These are phyloP conservation scores for Hevea brasiliensis DNA, from an alignment of 345 rosid species.

Conservation along the genomic window DNA sequence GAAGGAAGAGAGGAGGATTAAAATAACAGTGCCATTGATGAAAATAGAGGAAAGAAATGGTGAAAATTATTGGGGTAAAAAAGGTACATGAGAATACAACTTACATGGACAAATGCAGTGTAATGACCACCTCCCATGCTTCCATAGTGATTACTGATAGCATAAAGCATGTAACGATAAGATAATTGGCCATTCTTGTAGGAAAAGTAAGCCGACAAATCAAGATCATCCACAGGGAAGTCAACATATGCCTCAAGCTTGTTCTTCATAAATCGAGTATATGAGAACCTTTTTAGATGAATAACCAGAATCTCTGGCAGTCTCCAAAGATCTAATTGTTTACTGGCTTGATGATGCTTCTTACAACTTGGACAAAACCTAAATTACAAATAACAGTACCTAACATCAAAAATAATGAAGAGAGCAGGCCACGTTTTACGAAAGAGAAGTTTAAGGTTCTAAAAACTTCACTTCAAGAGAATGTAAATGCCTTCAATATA, in stretches of 20 bases:
- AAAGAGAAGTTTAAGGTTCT: slow-evolving; percentile 3
- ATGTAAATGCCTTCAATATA: no score
- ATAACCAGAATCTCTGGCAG: slow-evolving; percentile 88
- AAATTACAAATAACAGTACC: slow-evolving; percentile 18
- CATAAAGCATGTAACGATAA: slow-evolving; percentile 81
- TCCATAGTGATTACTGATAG: slow-evolving; percentile 94
- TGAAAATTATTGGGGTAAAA: background rate
- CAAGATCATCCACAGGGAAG: slow-evolving; percentile 86
- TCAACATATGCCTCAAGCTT: slow-evolving; percentile 93
- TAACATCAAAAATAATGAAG: slow-evolving; percentile 17
- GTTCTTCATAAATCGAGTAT: slow-evolving; percentile 78
- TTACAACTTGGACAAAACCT: slow-evolving; percentile 98
- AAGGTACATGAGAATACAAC: slow-evolving; percentile 31
- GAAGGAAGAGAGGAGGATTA: background rate
- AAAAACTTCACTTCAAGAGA: background rate
- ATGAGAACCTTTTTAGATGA: slow-evolving; percentile 94
- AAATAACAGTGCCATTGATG: no score
- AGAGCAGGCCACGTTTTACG: slow-evolving; percentile 8
- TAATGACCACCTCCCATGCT: slow-evolving; percentile 99
- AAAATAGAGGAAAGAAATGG: background rate
- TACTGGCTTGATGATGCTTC: slow-evolving; percentile 82
- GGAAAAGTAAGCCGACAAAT: slow-evolving; percentile 70
- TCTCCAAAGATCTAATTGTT: slow-evolving; percentile 97
- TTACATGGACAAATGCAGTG: slow-evolving; percentile 97
- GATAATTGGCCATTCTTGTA: slow-evolving; percentile 50